Evolutionary conservation across 495 filamentous ascomycete species (phyloP), one percentile per base, ranked within the genome.

Genomic region (Amniculicola lignicola): DNA sequence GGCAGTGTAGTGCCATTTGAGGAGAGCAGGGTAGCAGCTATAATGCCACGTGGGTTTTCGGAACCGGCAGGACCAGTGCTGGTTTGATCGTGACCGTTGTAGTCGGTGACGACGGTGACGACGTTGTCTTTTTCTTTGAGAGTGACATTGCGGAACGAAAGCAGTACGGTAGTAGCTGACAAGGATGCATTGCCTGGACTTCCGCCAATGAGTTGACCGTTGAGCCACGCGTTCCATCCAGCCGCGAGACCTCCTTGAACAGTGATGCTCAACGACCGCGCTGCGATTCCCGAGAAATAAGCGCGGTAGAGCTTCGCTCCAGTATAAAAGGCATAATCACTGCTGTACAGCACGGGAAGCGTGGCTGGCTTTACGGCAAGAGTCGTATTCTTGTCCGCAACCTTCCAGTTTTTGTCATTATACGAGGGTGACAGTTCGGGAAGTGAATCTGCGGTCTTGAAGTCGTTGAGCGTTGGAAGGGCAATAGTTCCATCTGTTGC

Each of bases 221-320:
- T 57, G 9, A 64, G 50, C 61, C 61, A 64, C 7, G 57, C 50
- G 36, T 31, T 61, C 51, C 44, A 61, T 5, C 57, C 61, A 5
- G 51, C 33, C 1, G 57, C 61, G 2, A 47, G 4, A 12, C 51
- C 61, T 25, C 51, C 57, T 38, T 61, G 51, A 21, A 54, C 61
- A 11, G 54, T 58, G 4, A 64, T n/a, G 51, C 61, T 61, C 1
- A 44, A 23, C 4, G 43, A 54, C 1, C 28, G 22, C 2, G 45
- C 51, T 15, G 28, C 23, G 2, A 33, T 43, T 21, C 36, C 43
- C 11, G 35, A 41, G 40, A 63, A 60, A n/a, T 55, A 47, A 15
- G 24, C 56, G 10, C 56, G 61, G 33, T 60, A 60, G 19, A 60
- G 3, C 31, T 60, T 60, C 3, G 52, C 48, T 4, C 56, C 61